phyloP scores from a whole-genome alignment of 2,329 filamentous ascomycete genomes.

The Penicillium sp. region DNA sequence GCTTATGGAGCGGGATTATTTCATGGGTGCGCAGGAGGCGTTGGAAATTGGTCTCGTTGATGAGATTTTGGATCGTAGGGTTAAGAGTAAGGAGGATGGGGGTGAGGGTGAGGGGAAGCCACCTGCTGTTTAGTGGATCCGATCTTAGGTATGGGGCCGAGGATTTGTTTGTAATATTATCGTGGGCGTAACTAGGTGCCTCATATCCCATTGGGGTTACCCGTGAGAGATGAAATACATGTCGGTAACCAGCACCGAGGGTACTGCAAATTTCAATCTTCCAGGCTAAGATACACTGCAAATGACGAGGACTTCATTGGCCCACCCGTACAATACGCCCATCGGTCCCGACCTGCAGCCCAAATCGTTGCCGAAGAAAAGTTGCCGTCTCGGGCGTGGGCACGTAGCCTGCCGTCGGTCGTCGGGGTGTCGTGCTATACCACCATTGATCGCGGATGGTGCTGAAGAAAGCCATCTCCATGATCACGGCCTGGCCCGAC shows the following conservation, averaged over 20 bases:
- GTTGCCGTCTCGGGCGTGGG: conserved; percentile 35
- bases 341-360: conserved; percentile 35
- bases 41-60: conserved; percentile 88
- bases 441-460: conserved; percentile 40
- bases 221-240: background rate
- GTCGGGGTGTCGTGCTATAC: conserved; percentile 23
- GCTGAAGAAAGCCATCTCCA: conserved; percentile 35
- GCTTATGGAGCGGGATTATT: conserved; percentile 96
- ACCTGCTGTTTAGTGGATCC: conserved; percentile 11
- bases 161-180: conserved; percentile 7
- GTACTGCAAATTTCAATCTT: background rate
- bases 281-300: conserved; percentile 9
- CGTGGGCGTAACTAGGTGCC: background rate
- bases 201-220: background rate
- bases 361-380: conserved; percentile 37
- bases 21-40: conserved; percentile 83
- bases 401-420: conserved; percentile 22
- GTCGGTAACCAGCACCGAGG: conserved; percentile 10
- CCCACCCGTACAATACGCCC: conserved; percentile 33
- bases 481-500: conserved; percentile 36
- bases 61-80: conserved; percentile 62
- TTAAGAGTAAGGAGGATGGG: conserved; percentile 27
- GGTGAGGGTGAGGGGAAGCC: conserved; percentile 23
- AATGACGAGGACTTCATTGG: conserved; percentile 11
- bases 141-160: background rate